Evolutionary conservation across 2,329 filamentous ascomycete genomes (phyloP).

Genomic region (Colletotrichum tabaci): DNA sequence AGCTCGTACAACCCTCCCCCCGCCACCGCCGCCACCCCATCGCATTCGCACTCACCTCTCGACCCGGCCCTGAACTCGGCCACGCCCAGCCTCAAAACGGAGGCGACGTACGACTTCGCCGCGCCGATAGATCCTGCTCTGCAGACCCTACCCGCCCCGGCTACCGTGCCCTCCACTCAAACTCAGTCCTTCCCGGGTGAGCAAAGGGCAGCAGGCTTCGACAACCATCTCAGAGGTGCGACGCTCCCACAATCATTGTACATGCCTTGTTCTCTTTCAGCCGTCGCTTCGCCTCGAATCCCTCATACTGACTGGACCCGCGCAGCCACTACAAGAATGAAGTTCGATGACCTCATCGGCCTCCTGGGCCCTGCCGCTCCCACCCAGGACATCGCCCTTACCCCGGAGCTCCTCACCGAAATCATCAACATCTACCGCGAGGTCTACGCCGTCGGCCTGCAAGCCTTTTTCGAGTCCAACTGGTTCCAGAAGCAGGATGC

Average conservation of each 20-base stretch:
- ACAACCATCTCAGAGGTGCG: conserved; percentile 66
- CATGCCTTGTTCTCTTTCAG: conserved; percentile 51
- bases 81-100: conserved; percentile 54
- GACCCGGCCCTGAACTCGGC: conserved; percentile 47
- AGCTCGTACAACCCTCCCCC: conserved; percentile 54
- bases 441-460: conserved; percentile 82
- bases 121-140: conserved; percentile 77
- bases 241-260: conserved; percentile 51
- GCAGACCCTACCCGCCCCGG: conserved; percentile 57
- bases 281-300: conserved; percentile 44
- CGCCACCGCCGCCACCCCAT: conserved; percentile 35
- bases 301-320: conserved; percentile 60
- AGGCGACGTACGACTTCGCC: conserved; percentile 68
- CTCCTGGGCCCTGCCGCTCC: conserved; percentile 73
- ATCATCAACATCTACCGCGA: conserved; percentile 81
- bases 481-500: conserved; percentile 78
- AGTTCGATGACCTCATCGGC: conserved; percentile 80
- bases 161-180: conserved; percentile 49
- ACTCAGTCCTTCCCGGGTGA: conserved; percentile 49
- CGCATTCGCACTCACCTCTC: conserved; percentile 45
- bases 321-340: conserved; percentile 76
- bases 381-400: conserved; percentile 66
- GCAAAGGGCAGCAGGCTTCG: conserved; percentile 44
- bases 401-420: conserved; percentile 71
- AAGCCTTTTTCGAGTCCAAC: conserved; percentile 83